Percentiles rank a stretch among this genome's conserved stretches.
Conservation (phyloP, 2,329 filamentous ascomycete species). For the Penicillium vulpinum region DNA sequence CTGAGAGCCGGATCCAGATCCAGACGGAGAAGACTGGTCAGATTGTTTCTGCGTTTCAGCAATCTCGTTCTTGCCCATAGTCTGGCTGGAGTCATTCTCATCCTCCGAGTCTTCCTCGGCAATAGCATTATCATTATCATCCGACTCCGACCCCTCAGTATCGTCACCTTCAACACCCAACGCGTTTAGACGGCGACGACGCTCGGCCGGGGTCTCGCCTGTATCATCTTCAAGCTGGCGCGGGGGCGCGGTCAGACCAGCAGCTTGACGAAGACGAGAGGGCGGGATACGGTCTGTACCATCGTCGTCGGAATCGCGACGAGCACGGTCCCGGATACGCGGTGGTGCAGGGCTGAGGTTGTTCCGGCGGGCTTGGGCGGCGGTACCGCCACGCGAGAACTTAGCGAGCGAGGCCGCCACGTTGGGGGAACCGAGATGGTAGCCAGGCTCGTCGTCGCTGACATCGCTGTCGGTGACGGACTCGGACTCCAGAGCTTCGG, state of each 20-base stretch:
- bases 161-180: constrained; percentile 38
- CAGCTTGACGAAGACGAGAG: constrained; percentile 35
- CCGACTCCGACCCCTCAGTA: constrained; percentile 26
- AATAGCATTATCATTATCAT: constrained; percentile 29
- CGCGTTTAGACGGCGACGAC: constrained; percentile 48
- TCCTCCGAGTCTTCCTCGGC: constrained; percentile 25
- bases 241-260: constrained; percentile 29
- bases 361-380: constrained; percentile 43
- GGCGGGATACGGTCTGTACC: constrained; percentile 46
- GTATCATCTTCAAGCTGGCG: constrained; percentile 37
- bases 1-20: constrained; percentile 19
- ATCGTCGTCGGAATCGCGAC: constrained; percentile 45
- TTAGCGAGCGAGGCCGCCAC: constrained; percentile 41
- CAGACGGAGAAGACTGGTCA: constrained; percentile 22
- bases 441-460: constrained; percentile 27
- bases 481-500: constrained; percentile 22
- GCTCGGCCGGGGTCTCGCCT: constrained; percentile 48
- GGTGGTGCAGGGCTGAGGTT: constrained; percentile 32
- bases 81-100: constrained; percentile 20
- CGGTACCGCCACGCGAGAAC: constrained; percentile 32
- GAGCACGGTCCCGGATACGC: constrained; percentile 20
- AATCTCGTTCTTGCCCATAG: constrained; percentile 28
- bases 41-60: constrained; percentile 34
- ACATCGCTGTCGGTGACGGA: constrained; percentile 27
- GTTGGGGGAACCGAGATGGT: constrained; percentile 29